These are phyloP conservation scores for Auxenochlorella protothecoides DNA, from an alignment of 139 green algal genomes.

Conservation along the genomic window DNA sequence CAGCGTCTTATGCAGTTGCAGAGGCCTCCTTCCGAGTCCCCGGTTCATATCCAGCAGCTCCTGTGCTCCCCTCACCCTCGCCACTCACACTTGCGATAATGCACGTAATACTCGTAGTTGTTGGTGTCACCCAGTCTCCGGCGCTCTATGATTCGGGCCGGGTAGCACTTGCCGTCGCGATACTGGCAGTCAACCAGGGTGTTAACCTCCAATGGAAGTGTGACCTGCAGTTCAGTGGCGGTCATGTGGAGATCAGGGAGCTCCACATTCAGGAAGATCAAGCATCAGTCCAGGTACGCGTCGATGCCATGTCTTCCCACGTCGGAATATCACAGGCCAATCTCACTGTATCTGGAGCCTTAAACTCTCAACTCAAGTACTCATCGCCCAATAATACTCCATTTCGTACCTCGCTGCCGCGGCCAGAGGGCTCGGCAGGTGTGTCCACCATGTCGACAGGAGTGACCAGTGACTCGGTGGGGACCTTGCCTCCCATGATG, in stretches of 20 bases:
- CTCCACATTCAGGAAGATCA: background rate
- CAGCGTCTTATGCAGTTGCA: too few species aligned
- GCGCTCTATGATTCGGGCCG: slow-evolving; percentile 76
- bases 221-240: slow-evolving; percentile 26
- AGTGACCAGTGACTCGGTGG: too few species aligned
- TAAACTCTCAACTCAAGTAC: too few species aligned
- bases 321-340: background rate
- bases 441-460: too few species aligned
- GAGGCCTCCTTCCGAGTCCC: too few species aligned
- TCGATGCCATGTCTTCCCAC: too few species aligned
- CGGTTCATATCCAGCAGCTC: too few species aligned
- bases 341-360: too few species aligned
- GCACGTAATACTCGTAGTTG: slow-evolving; percentile 93
- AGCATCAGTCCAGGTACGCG: background rate
- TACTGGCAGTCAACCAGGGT: slow-evolving; percentile 65
- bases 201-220: slow-evolving; percentile 73
- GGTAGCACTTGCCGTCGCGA: slow-evolving; percentile 67
- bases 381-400: too few species aligned
- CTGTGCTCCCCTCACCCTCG: too few species aligned
- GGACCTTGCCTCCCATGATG: slow-evolving; percentile 9
- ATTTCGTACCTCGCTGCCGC: too few species aligned
- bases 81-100: slow-evolving; percentile 85
- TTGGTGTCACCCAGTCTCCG: slow-evolving; percentile 20
- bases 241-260: background rate
- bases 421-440: too few species aligned